Percentiles rank a stretch among this genome's conserved stretches.
Conservation (phyloP, 345 rosid genomes). For the Kernera saxatilis region DNA sequence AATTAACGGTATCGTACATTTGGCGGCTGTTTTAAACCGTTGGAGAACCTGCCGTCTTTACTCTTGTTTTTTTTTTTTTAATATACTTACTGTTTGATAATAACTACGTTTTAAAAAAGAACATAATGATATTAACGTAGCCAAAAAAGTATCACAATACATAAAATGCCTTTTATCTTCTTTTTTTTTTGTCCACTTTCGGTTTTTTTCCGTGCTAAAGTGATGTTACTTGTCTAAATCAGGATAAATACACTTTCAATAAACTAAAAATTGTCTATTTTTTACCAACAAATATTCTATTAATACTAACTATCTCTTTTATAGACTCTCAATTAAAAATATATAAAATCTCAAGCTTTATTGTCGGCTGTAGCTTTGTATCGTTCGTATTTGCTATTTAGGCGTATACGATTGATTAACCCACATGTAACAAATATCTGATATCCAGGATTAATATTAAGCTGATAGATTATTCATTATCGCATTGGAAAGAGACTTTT, state of each 20-base stretch:
- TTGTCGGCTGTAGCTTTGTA: background rate
- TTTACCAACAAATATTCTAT: background rate
- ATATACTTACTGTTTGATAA: constrained; percentile 1
- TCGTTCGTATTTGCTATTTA: background rate
- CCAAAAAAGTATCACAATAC: background rate
- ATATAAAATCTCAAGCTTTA: too few species aligned
- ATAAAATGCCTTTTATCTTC: background rate
- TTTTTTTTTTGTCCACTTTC: constrained; percentile 14
- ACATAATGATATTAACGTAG: background rate
- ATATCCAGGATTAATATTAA: background rate
- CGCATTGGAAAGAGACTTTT: background rate
- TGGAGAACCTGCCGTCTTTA: constrained; percentile 8
- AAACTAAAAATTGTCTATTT: background rate
- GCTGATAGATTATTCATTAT: background rate
- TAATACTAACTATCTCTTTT: too few species aligned
- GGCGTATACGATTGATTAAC: background rate
- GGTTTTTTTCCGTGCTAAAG: background rate
- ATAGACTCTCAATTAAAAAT: too few species aligned
- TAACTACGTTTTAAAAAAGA: too few species aligned
- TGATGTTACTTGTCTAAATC: constrained; percentile 5
- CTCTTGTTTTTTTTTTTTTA: background rate
- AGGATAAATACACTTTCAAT: background rate
- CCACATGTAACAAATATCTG: background rate
- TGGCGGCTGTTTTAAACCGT: constrained; percentile 32
- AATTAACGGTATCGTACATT: constrained; percentile 22